Evolutionary conservation across 2,329 filamentous ascomycete species (phyloP).

Genomic region (Hypoxylon sp.): DNA sequence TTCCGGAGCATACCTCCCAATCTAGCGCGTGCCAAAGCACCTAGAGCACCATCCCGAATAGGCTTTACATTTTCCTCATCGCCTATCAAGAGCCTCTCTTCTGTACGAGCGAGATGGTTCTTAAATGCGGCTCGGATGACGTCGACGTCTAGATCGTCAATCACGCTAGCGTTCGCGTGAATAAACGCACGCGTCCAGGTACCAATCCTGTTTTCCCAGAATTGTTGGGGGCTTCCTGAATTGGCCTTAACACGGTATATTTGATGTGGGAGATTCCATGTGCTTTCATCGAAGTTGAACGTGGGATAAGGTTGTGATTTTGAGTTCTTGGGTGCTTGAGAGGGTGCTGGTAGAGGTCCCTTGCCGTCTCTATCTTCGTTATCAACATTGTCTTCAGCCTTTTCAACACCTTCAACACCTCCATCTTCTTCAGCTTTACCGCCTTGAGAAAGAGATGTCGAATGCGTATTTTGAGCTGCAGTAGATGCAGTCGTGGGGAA

Average conservation of each 20-base stretch:
- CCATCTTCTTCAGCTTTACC: constrained; percentile 6
- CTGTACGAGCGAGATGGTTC: constrained; percentile 41
- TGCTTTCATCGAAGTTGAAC: constrained; percentile 7
- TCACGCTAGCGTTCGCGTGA: constrained; percentile 37
- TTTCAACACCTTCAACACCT: neutral
- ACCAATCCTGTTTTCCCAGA: constrained; percentile 28
- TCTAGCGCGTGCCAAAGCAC: constrained; percentile 31
- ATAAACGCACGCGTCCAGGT: constrained; percentile 29
- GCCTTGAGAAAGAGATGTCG: constrained; percentile 1
- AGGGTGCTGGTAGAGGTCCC: constrained; percentile 3
- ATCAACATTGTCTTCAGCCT: neutral
- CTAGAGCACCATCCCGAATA: constrained; percentile 33
- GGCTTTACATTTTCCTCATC: constrained; percentile 37
- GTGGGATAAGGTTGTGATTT: constrained; percentile 1
- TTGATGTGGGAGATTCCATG: constrained; percentile 31
- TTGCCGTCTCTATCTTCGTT: neutral
- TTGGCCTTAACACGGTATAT: constrained; percentile 9
- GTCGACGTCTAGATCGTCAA: constrained; percentile 41
- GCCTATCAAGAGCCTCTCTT: constrained; percentile 43
- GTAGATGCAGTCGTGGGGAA: constrained; percentile 29
- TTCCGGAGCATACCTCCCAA: constrained; percentile 41
- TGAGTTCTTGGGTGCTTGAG: neutral
- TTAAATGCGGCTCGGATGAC: constrained; percentile 45
- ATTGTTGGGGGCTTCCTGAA: neutral
- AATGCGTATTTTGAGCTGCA: neutral